These are phyloP conservation scores for Suillus tomentosus DNA, from an alignment of 768 basidiomycete genomes.

Conservation along the genomic window DNA sequence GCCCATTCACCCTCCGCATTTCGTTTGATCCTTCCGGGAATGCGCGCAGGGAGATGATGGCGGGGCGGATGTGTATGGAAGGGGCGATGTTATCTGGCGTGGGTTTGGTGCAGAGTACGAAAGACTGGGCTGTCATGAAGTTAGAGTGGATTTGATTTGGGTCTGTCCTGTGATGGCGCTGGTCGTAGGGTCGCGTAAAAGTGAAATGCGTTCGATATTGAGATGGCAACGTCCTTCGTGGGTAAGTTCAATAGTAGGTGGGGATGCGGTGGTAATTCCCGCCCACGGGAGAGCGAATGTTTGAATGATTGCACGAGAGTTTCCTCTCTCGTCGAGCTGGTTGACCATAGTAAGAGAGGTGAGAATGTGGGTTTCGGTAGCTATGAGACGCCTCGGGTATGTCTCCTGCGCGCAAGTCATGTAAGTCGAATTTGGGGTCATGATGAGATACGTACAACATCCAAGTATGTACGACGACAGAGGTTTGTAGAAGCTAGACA, in stretches of 20 bases:
- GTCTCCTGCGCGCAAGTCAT: not conserved
- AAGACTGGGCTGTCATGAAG: conserved; percentile 54
- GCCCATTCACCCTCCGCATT: conserved; percentile 27
- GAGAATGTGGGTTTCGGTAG: conserved; percentile 6
- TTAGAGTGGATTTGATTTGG: conserved; percentile 17
- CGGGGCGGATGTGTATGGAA: conserved; percentile 63
- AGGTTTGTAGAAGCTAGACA: not conserved
- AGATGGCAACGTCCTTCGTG: conserved; percentile 2
- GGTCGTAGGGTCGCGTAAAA: not conserved
- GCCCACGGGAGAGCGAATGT: not conserved
- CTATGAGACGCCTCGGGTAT: conserved; percentile 6
- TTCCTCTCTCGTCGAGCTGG: not conserved
- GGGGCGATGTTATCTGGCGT: conserved; percentile 86
- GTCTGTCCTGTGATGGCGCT: not conserved
- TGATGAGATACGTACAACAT: not conserved
- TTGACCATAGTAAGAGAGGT: not conserved
- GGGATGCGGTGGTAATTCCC: not conserved
- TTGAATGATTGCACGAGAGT: not conserved
- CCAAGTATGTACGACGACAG: not conserved
- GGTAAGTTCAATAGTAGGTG: conserved; percentile 2
- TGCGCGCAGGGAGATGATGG: conserved; percentile 94
- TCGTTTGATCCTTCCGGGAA: conserved; percentile 60
- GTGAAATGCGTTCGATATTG: conserved; percentile 4
- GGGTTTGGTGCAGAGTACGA: conserved; percentile 59
- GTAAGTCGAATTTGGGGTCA: not conserved